phyloP scores from a whole-genome alignment of 441 rosid genomes.

The Populus hybrid region DNA sequence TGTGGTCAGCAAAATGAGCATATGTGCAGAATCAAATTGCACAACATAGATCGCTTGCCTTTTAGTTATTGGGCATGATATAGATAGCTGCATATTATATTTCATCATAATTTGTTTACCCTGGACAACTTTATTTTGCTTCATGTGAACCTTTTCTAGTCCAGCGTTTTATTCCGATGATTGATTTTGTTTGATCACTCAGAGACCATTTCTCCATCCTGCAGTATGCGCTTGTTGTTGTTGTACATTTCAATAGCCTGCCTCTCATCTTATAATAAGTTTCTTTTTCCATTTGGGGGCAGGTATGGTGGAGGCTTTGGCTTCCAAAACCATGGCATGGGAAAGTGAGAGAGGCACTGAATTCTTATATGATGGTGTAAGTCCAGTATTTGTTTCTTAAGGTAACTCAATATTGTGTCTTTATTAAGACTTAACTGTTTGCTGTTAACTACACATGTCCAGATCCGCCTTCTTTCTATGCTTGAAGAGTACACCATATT shows the following conservation, averaged over 20 bases:
- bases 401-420: not conserved
- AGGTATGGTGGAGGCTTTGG: constrained; percentile 88
- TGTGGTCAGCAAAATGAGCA: not conserved
- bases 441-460: constrained; percentile 1
- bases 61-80: not conserved
- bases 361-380: constrained; percentile 91
- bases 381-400: constrained; percentile 25
- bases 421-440: not conserved
- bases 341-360: constrained; percentile 79
- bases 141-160: not conserved
- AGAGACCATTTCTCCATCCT: not conserved
- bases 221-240: not conserved
- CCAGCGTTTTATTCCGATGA: not conserved
- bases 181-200: constrained; percentile 6
- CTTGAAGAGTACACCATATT: constrained; percentile 80
- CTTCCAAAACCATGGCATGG: constrained; percentile 86
- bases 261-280: not conserved
- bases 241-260: not conserved
- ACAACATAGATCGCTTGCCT: not conserved
- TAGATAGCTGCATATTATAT: not conserved
- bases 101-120: not conserved
- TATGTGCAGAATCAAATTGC: not conserved
- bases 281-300: constrained; percentile 15
- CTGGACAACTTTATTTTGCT: not conserved
- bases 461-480: constrained; percentile 86